Evolutionary conservation across 352 stramenopile genomes (phyloP).

Genomic region (Pythium sp.): DNA sequence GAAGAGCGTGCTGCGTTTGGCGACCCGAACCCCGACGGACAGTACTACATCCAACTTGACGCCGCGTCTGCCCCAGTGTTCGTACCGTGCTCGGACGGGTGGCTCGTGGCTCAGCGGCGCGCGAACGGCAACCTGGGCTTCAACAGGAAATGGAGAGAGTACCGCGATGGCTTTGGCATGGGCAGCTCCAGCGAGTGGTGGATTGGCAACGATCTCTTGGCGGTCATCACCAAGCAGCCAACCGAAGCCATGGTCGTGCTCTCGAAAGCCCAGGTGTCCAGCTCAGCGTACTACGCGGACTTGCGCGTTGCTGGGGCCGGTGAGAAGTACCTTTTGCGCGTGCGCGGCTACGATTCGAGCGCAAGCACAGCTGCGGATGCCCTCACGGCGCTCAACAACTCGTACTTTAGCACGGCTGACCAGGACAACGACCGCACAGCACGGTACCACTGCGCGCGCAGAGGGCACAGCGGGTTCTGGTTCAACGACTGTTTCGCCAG

Average conservation of each 20-base stretch:
- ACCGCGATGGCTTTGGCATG: conserved; percentile 50
- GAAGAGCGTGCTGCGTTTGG: conserved; percentile 27
- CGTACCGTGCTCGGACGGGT: conserved; percentile 52
- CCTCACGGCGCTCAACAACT: conserved; percentile 43
- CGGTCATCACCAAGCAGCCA: conserved; percentile 28
- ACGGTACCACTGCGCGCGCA: conserved; percentile 44
- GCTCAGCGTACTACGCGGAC: conserved; percentile 37
- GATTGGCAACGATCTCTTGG: conserved; percentile 49
- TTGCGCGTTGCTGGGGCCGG: conserved; percentile 45
- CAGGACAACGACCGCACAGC: conserved; percentile 47
- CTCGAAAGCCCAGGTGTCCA: conserved; percentile 44
- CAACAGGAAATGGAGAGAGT: conserved; percentile 61
- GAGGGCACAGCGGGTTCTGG: conserved; percentile 55
- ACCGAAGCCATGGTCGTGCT: conserved; percentile 51
- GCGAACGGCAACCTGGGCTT: conserved; percentile 49
- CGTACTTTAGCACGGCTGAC: conserved; percentile 59
- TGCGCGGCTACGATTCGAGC: conserved; percentile 31
- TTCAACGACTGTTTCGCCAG: conserved; percentile 39
- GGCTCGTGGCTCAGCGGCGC: conserved; percentile 51
- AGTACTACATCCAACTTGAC: conserved; percentile 52
- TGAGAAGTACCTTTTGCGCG: conserved; percentile 46
- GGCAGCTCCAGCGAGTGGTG: conserved; percentile 50
- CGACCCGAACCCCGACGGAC: conserved; percentile 51
- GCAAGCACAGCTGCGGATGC: conserved; percentile 42
- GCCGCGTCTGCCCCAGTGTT: conserved; percentile 20